phyloP scores from a whole-genome alignment of 805 yeast genomes.

The Starmerella apis region DNA sequence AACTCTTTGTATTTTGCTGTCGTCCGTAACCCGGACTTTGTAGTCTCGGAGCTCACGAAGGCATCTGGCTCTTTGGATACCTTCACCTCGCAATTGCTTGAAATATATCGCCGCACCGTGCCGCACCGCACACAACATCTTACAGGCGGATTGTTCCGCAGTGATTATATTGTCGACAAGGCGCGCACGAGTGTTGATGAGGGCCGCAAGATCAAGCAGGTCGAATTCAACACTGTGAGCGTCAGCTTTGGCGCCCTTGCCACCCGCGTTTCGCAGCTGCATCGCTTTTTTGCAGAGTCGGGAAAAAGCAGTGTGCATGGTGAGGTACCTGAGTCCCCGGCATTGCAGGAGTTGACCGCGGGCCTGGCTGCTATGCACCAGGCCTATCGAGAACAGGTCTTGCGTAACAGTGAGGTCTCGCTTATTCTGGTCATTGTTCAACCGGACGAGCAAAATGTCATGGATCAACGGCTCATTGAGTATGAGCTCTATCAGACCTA shows the following conservation, averaged over 20 bases:
- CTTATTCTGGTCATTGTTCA: conserved; percentile 68
- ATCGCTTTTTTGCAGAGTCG: conserved; percentile 42
- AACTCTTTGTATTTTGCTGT: conserved; percentile 67
- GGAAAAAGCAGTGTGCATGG: conserved; percentile 32
- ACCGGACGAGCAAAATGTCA: conserved; percentile 73
- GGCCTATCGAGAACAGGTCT: conserved; percentile 35
- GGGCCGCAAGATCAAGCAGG: conserved; percentile 62
- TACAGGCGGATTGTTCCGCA: conserved; percentile 74
- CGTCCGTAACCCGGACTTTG: conserved; percentile 51
- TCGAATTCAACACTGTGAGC: conserved; percentile 91
- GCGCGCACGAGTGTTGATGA: conserved; percentile 26
- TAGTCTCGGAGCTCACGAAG: conserved; percentile 41
- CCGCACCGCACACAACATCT: conserved; percentile 41
- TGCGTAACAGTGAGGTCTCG: conserved; percentile 15
- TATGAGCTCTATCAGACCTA: conserved; percentile 48
- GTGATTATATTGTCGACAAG: conserved; percentile 70
- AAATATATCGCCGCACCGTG: conserved; percentile 38
- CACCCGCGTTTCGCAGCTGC: conserved; percentile 65
- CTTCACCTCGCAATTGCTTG: conserved; percentile 73
- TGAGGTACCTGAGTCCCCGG: conserved; percentile 56
- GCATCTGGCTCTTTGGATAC: conserved; percentile 44
- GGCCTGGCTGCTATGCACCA: conserved; percentile 60
- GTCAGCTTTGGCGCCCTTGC: conserved; percentile 92
- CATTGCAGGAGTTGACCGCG: conserved; percentile 48
- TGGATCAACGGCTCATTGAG: conserved; percentile 84